phyloP scores from a whole-genome alignment of 371 early-diverging fungal species.

The Rhizopus microsporus region DNA sequence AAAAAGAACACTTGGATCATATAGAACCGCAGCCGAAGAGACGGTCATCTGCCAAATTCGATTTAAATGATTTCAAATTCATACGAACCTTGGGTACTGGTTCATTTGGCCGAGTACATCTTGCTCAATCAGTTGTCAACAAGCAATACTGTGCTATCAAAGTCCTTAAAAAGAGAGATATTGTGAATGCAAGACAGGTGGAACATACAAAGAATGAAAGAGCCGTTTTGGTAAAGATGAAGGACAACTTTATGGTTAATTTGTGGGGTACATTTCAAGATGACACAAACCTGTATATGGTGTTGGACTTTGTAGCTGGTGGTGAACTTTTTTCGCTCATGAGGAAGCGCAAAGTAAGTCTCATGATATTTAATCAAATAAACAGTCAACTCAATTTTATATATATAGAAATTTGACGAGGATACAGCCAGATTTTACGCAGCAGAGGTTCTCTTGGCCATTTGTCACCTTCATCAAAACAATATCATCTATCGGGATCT shows the following conservation, averaged over 20 bases:
- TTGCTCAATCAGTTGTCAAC: slow-evolving; percentile 40
- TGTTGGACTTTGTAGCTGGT: slow-evolving; percentile 89
- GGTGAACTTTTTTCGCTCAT: slow-evolving; percentile 85
- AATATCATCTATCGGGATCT: slow-evolving; percentile 98
- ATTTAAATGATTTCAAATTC: slow-evolving; percentile 23
- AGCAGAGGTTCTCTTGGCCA: slow-evolving; percentile 69
- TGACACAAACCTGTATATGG: slow-evolving; percentile 78
- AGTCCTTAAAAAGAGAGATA: slow-evolving; percentile 85
- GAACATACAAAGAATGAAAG: slow-evolving; percentile 81
- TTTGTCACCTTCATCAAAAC: slow-evolving; percentile 67
- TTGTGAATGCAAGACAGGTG: slow-evolving; percentile 81
- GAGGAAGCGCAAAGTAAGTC: slow-evolving; percentile 55
- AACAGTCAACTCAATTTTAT: slow-evolving; percentile 12
- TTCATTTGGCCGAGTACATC: slow-evolving; percentile 68
- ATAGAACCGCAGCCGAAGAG: slow-evolving; percentile 13
- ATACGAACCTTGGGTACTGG: slow-evolving; percentile 67
- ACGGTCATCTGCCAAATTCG: slow-evolving; percentile 26
- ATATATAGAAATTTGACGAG: slow-evolving; percentile 1
- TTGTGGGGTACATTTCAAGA: slow-evolving; percentile 84
- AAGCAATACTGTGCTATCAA: slow-evolving; percentile 94
- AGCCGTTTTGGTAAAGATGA: slow-evolving; percentile 71
- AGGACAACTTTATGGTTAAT: slow-evolving; percentile 79
- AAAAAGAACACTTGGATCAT: neutral
- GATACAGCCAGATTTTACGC: slow-evolving; percentile 78
- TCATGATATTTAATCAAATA: slow-evolving; percentile 24